A percentile compares a stretch with the other conserved stretches of the same genome.
phyloP scores from a whole-genome alignment of 176 grass and related monocot species.

The Musa schizocarpa region DNA sequence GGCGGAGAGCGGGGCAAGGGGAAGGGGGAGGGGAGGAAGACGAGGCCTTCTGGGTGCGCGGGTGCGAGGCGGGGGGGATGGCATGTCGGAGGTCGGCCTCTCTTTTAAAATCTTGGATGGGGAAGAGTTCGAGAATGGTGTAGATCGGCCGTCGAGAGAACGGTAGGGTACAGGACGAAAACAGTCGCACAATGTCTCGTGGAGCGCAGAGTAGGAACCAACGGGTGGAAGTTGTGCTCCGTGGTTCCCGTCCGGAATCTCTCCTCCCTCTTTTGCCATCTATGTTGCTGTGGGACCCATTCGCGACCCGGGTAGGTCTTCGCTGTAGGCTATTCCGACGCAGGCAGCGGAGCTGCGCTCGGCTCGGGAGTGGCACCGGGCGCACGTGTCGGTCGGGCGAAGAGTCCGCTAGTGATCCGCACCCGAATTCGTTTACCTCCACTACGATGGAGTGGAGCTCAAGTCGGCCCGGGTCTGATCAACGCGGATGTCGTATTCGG shows the following conservation, averaged over 20 bases:
- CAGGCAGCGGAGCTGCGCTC: background rate
- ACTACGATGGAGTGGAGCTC: no score
- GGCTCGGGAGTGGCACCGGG: background rate
- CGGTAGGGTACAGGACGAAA: background rate
- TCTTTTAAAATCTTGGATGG: conserved; percentile 13
- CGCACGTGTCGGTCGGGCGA: background rate
- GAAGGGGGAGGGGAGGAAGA: conserved; percentile 4
- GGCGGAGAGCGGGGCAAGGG: background rate
- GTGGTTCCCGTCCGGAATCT: no score
- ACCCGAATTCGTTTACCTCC: background rate
- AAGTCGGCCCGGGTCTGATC: no score
- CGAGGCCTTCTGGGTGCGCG: conserved; percentile 18
- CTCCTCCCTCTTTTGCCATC: no score
- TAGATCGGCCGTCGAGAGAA: no score
- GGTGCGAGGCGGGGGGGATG: conserved; percentile 19
- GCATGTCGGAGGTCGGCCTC: conserved; percentile 4
- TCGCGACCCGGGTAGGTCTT: background rate
- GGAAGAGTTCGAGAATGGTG: background rate
- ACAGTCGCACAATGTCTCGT: no score
- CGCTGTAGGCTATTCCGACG: background rate
- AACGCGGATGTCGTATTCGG: background rate
- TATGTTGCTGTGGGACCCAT: no score
- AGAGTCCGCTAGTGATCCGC: background rate
- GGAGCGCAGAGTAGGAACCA: no score
- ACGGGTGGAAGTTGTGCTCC: no score